Conservation (phyloP, 2,329 filamentous ascomycete species). For the Cercospora zeae-maydis region DNA sequence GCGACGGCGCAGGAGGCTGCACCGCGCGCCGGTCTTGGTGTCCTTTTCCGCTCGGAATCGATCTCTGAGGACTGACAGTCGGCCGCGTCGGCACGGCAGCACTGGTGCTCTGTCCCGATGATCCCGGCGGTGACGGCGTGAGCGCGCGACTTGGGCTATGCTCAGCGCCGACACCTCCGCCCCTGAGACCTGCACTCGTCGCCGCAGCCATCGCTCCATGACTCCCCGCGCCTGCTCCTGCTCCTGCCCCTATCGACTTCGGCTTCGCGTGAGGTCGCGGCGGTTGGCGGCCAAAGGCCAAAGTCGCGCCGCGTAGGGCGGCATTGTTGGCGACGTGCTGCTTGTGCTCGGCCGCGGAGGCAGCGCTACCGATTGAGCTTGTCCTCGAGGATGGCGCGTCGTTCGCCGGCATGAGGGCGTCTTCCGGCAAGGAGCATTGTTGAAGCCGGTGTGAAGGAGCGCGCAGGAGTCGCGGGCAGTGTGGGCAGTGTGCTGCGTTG, state of each 20-base stretch:
- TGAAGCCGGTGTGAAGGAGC: not conserved
- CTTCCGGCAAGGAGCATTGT: slow-evolving; percentile 2
- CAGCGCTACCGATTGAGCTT: slow-evolving; percentile 25
- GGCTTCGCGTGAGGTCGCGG: slow-evolving; percentile 16
- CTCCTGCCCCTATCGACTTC: slow-evolving; percentile 1
- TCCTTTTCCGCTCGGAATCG: not conserved
- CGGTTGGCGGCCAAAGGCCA: slow-evolving; percentile 47
- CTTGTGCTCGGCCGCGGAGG: slow-evolving; percentile 7
- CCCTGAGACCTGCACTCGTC: slow-evolving; percentile 35
- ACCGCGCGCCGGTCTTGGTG: not conserved
- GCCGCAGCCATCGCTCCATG: slow-evolving; percentile 36
- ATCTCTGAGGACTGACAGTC: not conserved
- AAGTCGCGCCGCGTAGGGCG: slow-evolving; percentile 48
- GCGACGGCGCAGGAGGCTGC: slow-evolving; percentile 10
- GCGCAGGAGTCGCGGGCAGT: not conserved
- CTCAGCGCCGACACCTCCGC: slow-evolving; percentile 15
- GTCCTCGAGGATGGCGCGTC: slow-evolving; percentile 21
- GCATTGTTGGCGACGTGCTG: slow-evolving; percentile 35
- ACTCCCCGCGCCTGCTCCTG: not conserved
- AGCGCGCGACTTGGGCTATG: slow-evolving; percentile 22
- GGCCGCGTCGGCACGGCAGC: not conserved
- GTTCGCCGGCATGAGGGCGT: slow-evolving; percentile 26
- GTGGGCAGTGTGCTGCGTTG: not conserved
- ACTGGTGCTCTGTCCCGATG: not conserved
- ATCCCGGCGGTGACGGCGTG: not conserved